phyloP scores from a whole-genome alignment of 176 grass and related monocot genomes.

The Lolium perenne region DNA sequence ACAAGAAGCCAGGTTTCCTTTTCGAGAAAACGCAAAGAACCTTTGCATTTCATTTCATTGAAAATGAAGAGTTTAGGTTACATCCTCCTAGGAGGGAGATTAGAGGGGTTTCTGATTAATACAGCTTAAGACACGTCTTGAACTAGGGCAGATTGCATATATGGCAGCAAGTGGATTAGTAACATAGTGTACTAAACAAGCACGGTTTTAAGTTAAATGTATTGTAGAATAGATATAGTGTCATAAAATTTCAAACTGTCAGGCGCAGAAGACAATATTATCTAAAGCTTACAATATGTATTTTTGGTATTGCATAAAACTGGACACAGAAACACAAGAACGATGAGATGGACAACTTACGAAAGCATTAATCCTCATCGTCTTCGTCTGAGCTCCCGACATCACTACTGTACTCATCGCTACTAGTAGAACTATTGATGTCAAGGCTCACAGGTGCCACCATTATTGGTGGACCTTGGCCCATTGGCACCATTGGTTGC shows the following conservation, averaged over 20 bases:
- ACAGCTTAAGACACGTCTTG: not conserved
- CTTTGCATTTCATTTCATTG: too few species aligned
- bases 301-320: not conserved
- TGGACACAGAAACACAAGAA: conserved; percentile 27
- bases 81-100: too few species aligned
- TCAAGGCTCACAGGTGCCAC: conserved; percentile 84
- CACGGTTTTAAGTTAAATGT: not conserved
- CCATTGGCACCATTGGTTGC: conserved; percentile 37
- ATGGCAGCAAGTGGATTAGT: not conserved
- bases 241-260: not conserved
- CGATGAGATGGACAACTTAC: conserved; percentile 44
- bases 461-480: conserved; percentile 47
- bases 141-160: conserved; percentile 4
- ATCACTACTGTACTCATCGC: conserved; percentile 88
- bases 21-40: too few species aligned
- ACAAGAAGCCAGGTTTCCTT: not conserved
- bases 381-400: conserved; percentile 83
- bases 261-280: not conserved
- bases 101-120: not conserved
- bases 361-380: conserved; percentile 75
- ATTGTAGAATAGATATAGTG: conserved; percentile 21
- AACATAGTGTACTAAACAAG: not conserved
- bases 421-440: conserved; percentile 72
- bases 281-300: conserved; percentile 3
- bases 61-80: too few species aligned